A percentile compares a stretch with the other conserved stretches of the same genome.
Evolutionary conservation across 1,139 yeast species (phyloP).

Genomic region (Groenewaldozyma sp.): DNA sequence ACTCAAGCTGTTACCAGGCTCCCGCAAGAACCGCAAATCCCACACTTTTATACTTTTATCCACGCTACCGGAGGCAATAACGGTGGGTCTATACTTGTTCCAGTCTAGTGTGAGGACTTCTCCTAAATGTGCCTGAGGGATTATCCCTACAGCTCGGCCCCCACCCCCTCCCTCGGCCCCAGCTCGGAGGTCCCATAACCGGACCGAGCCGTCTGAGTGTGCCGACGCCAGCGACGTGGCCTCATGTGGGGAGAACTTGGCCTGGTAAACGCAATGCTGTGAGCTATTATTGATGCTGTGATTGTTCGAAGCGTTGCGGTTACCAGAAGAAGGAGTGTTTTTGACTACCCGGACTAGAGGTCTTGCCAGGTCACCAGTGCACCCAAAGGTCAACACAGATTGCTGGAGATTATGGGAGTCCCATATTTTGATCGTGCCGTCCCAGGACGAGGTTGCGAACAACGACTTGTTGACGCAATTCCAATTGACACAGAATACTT

Average conservation of each 20-base stretch:
- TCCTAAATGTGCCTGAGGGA: slow-evolving; percentile 57
- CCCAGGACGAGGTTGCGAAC: slow-evolving; percentile 85
- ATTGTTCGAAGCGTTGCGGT: too few species aligned
- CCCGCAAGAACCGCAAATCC: slow-evolving; percentile 69
- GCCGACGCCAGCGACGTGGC: slow-evolving; percentile 64
- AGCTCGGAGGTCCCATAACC: slow-evolving; percentile 76
- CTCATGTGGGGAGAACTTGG: slow-evolving; percentile 79
- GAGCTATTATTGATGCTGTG: slow-evolving; percentile 6
- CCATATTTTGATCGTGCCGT: slow-evolving; percentile 74
- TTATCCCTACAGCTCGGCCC: slow-evolving; percentile 1
- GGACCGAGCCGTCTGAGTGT: slow-evolving; percentile 69
- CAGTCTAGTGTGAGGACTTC: slow-evolving; percentile 79
- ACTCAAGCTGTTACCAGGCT: slow-evolving; percentile 62
- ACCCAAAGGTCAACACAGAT: slow-evolving; percentile 49
- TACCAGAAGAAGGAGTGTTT: not conserved
- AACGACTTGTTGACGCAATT: slow-evolving; percentile 64
- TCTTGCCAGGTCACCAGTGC: slow-evolving; percentile 9
- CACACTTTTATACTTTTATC: slow-evolving; percentile 76
- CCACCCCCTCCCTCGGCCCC: too few species aligned
- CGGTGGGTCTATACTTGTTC: slow-evolving; percentile 75
- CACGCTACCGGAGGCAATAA: slow-evolving; percentile 82
- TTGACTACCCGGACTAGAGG: not conserved
- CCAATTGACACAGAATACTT: slow-evolving; percentile 87
- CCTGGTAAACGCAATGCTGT: slow-evolving; percentile 50
- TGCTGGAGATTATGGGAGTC: slow-evolving; percentile 45